Evolutionary conservation across 805 yeast genomes (phyloP).

Genomic region (Blastobotrys parvus): DNA sequence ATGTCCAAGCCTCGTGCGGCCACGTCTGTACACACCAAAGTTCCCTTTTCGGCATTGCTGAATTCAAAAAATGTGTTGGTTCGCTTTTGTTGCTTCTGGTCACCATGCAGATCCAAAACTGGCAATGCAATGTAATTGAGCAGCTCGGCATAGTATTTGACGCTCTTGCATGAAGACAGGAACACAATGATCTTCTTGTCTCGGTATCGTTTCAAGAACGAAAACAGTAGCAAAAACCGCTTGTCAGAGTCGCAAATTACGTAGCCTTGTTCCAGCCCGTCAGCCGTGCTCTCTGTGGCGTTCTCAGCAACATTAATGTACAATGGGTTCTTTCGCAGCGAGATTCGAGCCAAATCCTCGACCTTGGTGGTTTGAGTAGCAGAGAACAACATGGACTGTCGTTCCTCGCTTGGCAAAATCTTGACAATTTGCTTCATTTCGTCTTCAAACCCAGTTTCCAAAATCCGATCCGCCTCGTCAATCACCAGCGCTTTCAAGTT

Average conservation of each 20-base stretch:
- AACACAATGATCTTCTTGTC: constrained; percentile 87
- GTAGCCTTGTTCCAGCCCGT: constrained; percentile 96
- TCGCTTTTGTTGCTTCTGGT: constrained; percentile 97
- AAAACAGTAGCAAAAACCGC: constrained; percentile 79
- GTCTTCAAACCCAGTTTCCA: constrained; percentile 97
- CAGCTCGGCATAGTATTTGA: constrained; percentile 90
- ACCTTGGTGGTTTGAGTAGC: constrained; percentile 99
- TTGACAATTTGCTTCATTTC: constrained; percentile 96
- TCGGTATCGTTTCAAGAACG: constrained; percentile 85
- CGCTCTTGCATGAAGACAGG: constrained; percentile 93
- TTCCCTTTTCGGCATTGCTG: constrained; percentile 94
- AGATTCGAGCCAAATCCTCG: constrained; percentile 94
- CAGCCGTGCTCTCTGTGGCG: constrained; percentile 82
- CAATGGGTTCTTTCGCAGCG: constrained; percentile 85
- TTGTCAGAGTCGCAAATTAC: constrained; percentile 96
- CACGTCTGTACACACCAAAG: constrained; percentile 91
- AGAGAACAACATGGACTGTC: constrained; percentile 97
- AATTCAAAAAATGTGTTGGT: constrained; percentile 97
- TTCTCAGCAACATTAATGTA: constrained; percentile 90
- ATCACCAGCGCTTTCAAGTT: constrained; percentile 89
- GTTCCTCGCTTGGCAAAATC: constrained; percentile 82
- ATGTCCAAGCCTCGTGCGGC: constrained; percentile 99
- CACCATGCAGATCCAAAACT: constrained; percentile 92
- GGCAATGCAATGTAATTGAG: constrained; percentile 95
- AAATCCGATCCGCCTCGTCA: constrained; percentile 96